Evolutionary conservation across 495 filamentous ascomycete genomes (phyloP).

Genomic region (Annulohypoxylon maeteangense): DNA sequence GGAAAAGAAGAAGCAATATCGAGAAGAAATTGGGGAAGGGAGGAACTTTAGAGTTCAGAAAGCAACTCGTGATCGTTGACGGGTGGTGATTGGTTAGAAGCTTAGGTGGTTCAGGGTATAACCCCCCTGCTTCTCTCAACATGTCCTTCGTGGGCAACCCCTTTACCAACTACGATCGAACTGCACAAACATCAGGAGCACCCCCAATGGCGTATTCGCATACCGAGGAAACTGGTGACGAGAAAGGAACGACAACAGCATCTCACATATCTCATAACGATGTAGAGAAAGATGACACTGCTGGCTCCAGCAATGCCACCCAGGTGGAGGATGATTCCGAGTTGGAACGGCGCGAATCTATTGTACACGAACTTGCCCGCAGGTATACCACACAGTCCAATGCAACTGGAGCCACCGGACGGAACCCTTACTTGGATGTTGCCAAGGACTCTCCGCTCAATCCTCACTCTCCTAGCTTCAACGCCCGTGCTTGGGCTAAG

Average conservation of each 20-base stretch:
- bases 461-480: conserved; percentile 64
- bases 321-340: conserved; percentile 56
- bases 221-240: conserved; percentile 30
- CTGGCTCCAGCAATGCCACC: conserved; percentile 48
- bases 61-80: not conserved
- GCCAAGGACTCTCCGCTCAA: conserved; percentile 60
- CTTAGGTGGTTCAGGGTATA: not conserved
- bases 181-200: conserved; percentile 50
- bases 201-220: conserved; percentile 21
- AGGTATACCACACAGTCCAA: conserved; percentile 59
- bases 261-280: conserved; percentile 24
- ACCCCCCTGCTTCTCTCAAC: not conserved
- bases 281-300: conserved; percentile 43
- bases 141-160: conserved; percentile 58
- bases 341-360: conserved; percentile 52
- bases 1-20: not conserved
- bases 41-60: not conserved
- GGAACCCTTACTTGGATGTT: conserved; percentile 51
- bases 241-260: not conserved
- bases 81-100: conserved; percentile 1
- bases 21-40: not conserved
- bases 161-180: conserved; percentile 59
- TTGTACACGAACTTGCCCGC: conserved; percentile 59
- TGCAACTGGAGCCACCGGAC: conserved; percentile 44
- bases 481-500: conserved; percentile 65